These are phyloP conservation scores for Aquilaria yunnanensis DNA, from an alignment of 345 rosid species.

Conservation along the genomic window DNA sequence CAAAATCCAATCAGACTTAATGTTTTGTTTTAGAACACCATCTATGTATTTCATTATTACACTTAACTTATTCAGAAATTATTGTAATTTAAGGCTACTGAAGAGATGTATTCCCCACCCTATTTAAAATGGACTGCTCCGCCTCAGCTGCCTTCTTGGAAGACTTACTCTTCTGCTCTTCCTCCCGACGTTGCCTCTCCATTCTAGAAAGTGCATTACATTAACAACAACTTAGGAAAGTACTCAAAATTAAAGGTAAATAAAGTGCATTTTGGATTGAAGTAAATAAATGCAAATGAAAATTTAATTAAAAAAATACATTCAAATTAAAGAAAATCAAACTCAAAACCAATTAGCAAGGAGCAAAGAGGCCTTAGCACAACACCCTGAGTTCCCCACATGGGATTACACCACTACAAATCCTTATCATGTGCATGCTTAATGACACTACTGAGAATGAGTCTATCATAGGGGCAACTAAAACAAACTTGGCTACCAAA, in stretches of 20 bases:
- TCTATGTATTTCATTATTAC: no score
- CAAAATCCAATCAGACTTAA: no score
- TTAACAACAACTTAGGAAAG: neutral
- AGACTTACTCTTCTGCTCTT: slow-evolving; percentile 75
- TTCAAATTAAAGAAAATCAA: neutral
- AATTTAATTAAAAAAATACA: neutral
- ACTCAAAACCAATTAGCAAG: neutral
- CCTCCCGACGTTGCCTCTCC: slow-evolving; percentile 98
- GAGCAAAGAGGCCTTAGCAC: neutral
- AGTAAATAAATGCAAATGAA: neutral
- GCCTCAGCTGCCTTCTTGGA: slow-evolving; percentile 81
- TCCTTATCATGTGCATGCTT: no score
- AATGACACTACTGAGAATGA: no score
- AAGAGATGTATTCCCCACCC: slow-evolving; percentile 37
- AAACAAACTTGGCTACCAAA: no score
- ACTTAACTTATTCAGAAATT: no score
- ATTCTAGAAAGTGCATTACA: slow-evolving; percentile 38
- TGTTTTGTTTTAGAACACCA: no score
- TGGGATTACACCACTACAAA: no score
- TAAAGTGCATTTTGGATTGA: neutral
- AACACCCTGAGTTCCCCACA: no score
- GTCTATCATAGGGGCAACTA: no score
- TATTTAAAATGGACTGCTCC: slow-evolving; percentile 75
- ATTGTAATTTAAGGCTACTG: no score
- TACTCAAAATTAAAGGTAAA: no score